Evolutionary conservation across 2,329 filamentous ascomycete genomes (phyloP).

Genomic region (Aureobasidium sp.): DNA sequence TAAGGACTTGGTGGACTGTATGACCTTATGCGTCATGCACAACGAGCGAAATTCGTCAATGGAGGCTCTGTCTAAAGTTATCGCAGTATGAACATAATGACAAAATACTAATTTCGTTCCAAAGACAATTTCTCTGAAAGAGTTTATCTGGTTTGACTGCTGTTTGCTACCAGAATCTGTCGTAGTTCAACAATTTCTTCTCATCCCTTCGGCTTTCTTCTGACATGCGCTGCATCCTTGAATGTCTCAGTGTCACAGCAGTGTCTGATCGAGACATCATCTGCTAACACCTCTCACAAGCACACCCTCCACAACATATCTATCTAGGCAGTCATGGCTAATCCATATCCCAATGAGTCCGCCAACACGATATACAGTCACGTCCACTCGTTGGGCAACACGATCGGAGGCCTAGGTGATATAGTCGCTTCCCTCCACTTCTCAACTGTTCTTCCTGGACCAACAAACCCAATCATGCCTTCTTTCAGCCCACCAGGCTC

Average conservation of each 20-base stretch:
- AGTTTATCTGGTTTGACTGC: background rate
- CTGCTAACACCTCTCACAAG: background rate
- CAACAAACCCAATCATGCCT: background rate
- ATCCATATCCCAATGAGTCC: background rate
- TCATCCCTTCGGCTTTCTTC: background rate
- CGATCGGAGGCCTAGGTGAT: background rate
- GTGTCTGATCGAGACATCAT: background rate
- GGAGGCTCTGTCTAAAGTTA: conserved; percentile 6
- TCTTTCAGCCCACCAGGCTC: background rate
- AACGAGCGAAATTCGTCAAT: conserved; percentile 5
- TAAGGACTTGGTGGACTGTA: conserved; percentile 5
- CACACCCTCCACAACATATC: background rate
- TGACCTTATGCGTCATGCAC: conserved; percentile 3
- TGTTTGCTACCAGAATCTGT: background rate
- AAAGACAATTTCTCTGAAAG: background rate
- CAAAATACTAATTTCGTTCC: background rate
- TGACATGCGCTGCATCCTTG: background rate
- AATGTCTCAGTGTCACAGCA: background rate
- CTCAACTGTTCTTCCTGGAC: background rate
- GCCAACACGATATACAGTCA: background rate
- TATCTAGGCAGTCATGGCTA: background rate
- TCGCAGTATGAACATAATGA: background rate
- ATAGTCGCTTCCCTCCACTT: background rate
- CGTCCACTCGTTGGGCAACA: background rate
- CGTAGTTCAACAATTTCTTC: background rate